Evolutionary conservation across 2,329 filamentous ascomycete species (phyloP), one percentile per base, ranked within the genome.

Genomic region (Tolypocladium capitatum): DNA sequence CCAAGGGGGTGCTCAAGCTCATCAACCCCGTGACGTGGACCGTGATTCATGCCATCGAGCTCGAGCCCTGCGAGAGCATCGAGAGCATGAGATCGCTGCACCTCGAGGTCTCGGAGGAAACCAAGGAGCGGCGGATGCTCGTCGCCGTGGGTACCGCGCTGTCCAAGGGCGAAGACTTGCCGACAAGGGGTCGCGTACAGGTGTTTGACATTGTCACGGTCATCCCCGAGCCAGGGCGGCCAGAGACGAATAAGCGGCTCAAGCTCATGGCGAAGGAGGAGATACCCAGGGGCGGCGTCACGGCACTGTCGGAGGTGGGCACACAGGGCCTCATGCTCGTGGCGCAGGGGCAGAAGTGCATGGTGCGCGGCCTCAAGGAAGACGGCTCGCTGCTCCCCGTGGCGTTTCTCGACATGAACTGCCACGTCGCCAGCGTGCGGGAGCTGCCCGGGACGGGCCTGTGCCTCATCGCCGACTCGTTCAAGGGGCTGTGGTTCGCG

Each of bases 341-440:
- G 36, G 89, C 90, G 0, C 92, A 98, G 61, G 92, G 92, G 1
- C 90, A 96, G 60, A 98, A 98, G 66, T 91, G 89, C 63, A 94
- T 98, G 85, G 89, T 98, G 1, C 78, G 92, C 50, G 92, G 92
- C 36, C 74, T 98, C 3, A 96, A 96, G 63, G 92, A 98, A 64
- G 92, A 98, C 61, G 88, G 90, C 1, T 89, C 86, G 1, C 75
- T 97, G 46, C 73, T 97, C 1, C 92, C 92, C 0, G 91, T 98
- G 4, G 92, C 92, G 0, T 98, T 98, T 61, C 85, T 98, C 74
- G 92, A 98, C 60, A 94, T 96, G 81, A 92, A 87, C 67, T 94
- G 86, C 65, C 92, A 95, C 58, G 87, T 95, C 13, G 86, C 82
- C 2, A 80, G 84, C n/a, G 77, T 88, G 47, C 92, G 90, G 60